Percentiles rank a stretch among this genome's conserved stretches.
Conservation (phyloP, 2,329 filamentous ascomycete species). For the Aureobasidium sp. region DNA sequence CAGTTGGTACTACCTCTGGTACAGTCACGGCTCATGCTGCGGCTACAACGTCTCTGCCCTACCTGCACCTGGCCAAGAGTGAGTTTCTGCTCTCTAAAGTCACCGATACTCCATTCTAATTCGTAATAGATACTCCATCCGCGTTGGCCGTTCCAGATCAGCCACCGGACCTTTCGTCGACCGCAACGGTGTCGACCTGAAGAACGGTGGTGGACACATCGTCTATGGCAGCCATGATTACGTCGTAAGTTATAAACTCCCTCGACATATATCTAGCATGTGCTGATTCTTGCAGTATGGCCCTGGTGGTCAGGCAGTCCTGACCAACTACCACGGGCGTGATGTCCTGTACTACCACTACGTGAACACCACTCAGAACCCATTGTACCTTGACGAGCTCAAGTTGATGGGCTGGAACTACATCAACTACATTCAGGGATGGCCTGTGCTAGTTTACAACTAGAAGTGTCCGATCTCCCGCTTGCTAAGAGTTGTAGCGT, state of each 20-base stretch:
- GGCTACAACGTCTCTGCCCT: conserved; percentile 40
- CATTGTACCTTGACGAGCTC: conserved; percentile 7
- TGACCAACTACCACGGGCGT: conserved; percentile 40
- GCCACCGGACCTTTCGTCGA: conserved; percentile 50
- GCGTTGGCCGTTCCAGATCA: conserved; percentile 48
- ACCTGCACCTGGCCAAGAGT: conserved; percentile 51
- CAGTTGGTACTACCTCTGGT: conserved; percentile 57
- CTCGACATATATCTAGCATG: not conserved
- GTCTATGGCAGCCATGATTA: conserved; percentile 51
- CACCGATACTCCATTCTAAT: not conserved
- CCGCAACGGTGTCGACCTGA: conserved; percentile 44
- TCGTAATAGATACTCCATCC: conserved; percentile 46
- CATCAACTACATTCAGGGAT: conserved; percentile 11
- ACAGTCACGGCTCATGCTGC: conserved; percentile 53
- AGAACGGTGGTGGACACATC: conserved; percentile 48
- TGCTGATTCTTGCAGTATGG: conserved; percentile 38
- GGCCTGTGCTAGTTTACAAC: conserved; percentile 3
- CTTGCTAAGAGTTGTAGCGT: too few relatives aligned
- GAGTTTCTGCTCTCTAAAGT: conserved; percentile 23
- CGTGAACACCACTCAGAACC: conserved; percentile 6
- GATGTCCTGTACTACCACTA: conserved; percentile 36
- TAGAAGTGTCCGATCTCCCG: too few relatives aligned
- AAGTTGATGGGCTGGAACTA: conserved; percentile 12
- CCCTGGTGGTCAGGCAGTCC: conserved; percentile 56
- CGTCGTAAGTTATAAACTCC: conserved; percentile 25